Evolutionary conservation across 805 yeast genomes (phyloP).

Genomic region (Spathaspora hagerdaliae): DNA sequence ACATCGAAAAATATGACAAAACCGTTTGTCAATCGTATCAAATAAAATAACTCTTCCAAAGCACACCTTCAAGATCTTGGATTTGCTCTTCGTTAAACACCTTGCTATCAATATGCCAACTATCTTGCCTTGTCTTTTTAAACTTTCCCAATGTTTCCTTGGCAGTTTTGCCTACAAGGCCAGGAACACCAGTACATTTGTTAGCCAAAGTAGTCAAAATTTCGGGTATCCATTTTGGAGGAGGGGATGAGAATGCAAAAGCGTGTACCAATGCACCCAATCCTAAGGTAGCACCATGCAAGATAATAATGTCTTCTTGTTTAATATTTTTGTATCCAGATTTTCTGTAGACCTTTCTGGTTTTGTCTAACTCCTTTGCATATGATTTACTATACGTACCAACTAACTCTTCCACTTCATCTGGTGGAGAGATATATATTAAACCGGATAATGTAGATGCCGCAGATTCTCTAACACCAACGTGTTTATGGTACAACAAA

Average conservation of each 20-base stretch:
- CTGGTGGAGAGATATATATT: constrained; percentile 59
- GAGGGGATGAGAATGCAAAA: constrained; percentile 86
- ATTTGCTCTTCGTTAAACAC: constrained; percentile 74
- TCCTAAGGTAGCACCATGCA: constrained; percentile 88
- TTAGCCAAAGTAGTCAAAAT: constrained; percentile 66
- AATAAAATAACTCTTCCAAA: constrained; percentile 89
- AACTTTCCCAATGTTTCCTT: constrained; percentile 77
- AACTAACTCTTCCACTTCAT: constrained; percentile 41
- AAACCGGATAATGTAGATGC: constrained; percentile 75
- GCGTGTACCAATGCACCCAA: constrained; percentile 86
- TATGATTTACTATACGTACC: constrained; percentile 30
- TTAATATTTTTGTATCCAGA: constrained; percentile 31
- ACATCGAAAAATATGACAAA: no score
- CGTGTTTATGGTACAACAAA: constrained; percentile 56
- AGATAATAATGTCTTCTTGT: constrained; percentile 37
- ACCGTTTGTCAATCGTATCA: constrained; percentile 19
- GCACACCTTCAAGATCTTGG: constrained; percentile 89
- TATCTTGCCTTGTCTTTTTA: constrained; percentile 88
- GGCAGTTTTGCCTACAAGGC: constrained; percentile 78
- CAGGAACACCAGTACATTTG: constrained; percentile 68
- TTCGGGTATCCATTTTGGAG: constrained; percentile 85
- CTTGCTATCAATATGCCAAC: constrained; percentile 88
- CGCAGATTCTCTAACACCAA: constrained; percentile 73
- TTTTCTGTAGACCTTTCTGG: constrained; percentile 41
- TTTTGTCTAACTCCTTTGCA: constrained; percentile 29